A percentile compares a stretch with the other conserved stretches of the same genome.
Conservation (phyloP, 2,329 filamentous ascomycete genomes). For the Penicillium nordicum region DNA sequence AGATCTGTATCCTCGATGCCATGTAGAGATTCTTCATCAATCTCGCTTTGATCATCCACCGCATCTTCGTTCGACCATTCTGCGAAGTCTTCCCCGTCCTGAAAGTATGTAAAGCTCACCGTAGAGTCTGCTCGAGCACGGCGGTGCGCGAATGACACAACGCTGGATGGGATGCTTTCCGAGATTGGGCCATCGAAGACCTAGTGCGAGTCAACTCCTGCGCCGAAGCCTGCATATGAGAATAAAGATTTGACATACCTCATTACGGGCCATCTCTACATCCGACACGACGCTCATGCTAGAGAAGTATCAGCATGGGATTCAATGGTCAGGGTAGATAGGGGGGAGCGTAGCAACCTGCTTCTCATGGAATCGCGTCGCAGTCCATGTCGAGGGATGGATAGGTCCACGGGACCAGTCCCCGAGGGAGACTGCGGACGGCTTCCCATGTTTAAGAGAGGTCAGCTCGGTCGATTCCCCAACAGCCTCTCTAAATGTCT, state of each 20-base stretch:
- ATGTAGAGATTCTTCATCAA: conserved; percentile 41
- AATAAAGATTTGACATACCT: conserved; percentile 54
- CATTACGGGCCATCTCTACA: conserved; percentile 98
- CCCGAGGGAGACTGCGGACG: conserved; percentile 26
- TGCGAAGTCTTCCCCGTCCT: conserved; percentile 62
- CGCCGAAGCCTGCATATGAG: neutral
- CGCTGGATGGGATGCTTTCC: conserved; percentile 91
- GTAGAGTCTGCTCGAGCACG: conserved; percentile 76
- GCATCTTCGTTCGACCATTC: conserved; percentile 52
- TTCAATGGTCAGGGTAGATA: neutral
- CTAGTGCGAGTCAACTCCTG: conserved; percentile 30
- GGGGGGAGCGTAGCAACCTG: conserved; percentile 27
- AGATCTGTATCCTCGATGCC: conserved; percentile 40
- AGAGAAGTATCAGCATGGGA: conserved; percentile 17
- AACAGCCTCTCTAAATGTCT: neutral
- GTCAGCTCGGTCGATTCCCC: neutral
- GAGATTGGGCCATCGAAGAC: conserved; percentile 89
- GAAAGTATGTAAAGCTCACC: conserved; percentile 84
- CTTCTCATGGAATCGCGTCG: conserved; percentile 41
- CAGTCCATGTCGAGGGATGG: conserved; percentile 20
- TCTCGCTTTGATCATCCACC: conserved; percentile 44
- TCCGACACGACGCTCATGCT: conserved; percentile 79
- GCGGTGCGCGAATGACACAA: conserved; percentile 87
- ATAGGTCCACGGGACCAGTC: conserved; percentile 20
- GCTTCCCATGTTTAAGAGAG: conserved; percentile 28